Percentiles rank a stretch among this genome's conserved stretches.
These are phyloP conservation scores for Coniochaeta prunicola DNA, from an alignment of 2,329 filamentous ascomycete species.

Conservation along the genomic window DNA sequence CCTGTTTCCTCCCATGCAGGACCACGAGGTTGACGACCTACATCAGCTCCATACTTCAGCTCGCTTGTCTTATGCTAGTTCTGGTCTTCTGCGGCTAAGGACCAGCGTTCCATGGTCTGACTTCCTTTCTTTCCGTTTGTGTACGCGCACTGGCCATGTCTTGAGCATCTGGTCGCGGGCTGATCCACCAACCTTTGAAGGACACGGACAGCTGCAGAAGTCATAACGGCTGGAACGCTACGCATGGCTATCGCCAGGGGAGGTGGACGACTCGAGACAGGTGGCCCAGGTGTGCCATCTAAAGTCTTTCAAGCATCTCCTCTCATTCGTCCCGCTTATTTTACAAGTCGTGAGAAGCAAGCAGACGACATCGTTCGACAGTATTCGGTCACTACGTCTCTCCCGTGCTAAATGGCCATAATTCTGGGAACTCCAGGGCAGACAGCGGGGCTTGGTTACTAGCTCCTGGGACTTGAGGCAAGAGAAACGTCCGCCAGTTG, in stretches of 20 bases:
- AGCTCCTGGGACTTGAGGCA: neutral
- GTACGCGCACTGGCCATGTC: slow-evolving; percentile 17
- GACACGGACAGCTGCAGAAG: slow-evolving; percentile 29
- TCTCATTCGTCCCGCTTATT: slow-evolving; percentile 1
- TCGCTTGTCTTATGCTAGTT: neutral
- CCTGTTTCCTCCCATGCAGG: neutral
- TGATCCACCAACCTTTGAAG: slow-evolving; percentile 15
- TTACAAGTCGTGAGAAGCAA: slow-evolving; percentile 5
- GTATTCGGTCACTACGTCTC: too few relatives aligned
- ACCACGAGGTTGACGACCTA: neutral
- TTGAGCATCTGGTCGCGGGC: slow-evolving; percentile 16
- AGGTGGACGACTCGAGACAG: slow-evolving; percentile 29
- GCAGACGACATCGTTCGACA: too few relatives aligned
- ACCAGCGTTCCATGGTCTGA: neutral
- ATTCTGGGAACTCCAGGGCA: neutral
- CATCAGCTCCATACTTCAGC: slow-evolving; percentile 1
- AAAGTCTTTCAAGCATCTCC: neutral
- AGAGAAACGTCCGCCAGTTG: slow-evolving; percentile 7
- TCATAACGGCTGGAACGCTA: slow-evolving; percentile 24
- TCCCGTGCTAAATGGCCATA: neutral
- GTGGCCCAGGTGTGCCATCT: slow-evolving; percentile 10
- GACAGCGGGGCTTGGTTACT: neutral
- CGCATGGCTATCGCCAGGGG: slow-evolving; percentile 22
- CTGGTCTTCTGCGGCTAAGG: neutral
- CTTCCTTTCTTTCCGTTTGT: slow-evolving; percentile 22